phyloP scores from a whole-genome alignment of 805 yeast genomes.

The Suhomyces kilbournensis region DNA sequence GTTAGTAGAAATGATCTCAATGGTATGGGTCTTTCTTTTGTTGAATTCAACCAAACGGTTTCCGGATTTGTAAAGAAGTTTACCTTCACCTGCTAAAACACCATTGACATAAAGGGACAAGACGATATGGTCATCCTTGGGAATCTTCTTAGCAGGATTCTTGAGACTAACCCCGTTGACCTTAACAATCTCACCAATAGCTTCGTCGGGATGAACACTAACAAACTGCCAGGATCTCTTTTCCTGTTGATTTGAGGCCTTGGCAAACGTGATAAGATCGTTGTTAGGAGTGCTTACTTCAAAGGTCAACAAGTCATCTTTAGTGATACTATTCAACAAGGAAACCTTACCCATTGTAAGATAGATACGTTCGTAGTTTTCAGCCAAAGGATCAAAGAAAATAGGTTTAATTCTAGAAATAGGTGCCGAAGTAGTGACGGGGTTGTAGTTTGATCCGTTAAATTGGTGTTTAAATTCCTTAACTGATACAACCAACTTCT shows the following conservation, averaged over 20 bases:
- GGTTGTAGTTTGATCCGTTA: slow-evolving; percentile 15
- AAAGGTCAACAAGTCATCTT: slow-evolving; percentile 49
- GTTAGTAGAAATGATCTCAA: slow-evolving; percentile 43
- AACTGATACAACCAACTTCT: slow-evolving; percentile 61
- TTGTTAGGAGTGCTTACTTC: slow-evolving; percentile 53
- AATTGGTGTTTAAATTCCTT: slow-evolving; percentile 65
- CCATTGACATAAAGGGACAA: slow-evolving; percentile 65
- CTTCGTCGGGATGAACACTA: slow-evolving; percentile 68
- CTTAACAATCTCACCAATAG: slow-evolving; percentile 67
- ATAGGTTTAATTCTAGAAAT: slow-evolving; percentile 64
- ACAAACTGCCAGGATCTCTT: slow-evolving; percentile 64
- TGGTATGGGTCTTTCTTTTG: slow-evolving; percentile 37
- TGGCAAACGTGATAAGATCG: slow-evolving; percentile 52
- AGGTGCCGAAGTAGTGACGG: slow-evolving; percentile 44
- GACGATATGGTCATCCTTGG: slow-evolving; percentile 51
- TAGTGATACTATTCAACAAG: slow-evolving; percentile 24
- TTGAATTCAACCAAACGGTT: slow-evolving; percentile 47
- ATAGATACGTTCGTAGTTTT: slow-evolving; percentile 58
- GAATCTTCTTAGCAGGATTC: slow-evolving; percentile 29
- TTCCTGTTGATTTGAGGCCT: slow-evolving; percentile 60
- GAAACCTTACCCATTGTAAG: slow-evolving; percentile 53
- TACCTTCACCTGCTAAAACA: slow-evolving; percentile 56
- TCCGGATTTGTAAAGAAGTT: slow-evolving; percentile 48
- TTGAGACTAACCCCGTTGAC: slow-evolving; percentile 53
- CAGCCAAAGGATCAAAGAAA: slow-evolving; percentile 60